Evolutionary conservation across 2,329 filamentous ascomycete species (phyloP).

Genomic region (Trichophaea hybrida): DNA sequence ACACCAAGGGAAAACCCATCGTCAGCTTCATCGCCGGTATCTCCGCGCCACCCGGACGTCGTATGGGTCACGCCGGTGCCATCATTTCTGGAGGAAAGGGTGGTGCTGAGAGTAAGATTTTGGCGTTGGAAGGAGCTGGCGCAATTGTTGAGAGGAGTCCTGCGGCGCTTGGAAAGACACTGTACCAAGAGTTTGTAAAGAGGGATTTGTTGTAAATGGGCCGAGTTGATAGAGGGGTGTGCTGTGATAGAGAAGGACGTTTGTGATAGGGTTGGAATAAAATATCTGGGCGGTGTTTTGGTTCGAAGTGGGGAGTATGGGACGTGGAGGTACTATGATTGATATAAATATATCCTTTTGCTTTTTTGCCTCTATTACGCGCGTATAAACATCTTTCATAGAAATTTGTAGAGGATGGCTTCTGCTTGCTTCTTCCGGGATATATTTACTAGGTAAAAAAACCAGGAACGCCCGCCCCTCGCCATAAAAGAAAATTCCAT

Average conservation of each 20-base stretch:
- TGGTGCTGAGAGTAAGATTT: slow-evolving; percentile 95
- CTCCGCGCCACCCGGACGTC: slow-evolving; percentile 83
- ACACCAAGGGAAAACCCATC: slow-evolving; percentile 87
- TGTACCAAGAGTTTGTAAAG: slow-evolving; percentile 92
- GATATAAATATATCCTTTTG: not conserved
- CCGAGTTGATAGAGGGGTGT: not conserved
- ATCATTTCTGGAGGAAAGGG: slow-evolving; percentile 97
- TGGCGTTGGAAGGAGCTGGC: slow-evolving; percentile 79
- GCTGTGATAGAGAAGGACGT: no score
- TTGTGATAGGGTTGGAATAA: no score
- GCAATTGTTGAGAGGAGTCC: slow-evolving; percentile 94
- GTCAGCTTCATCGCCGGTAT: slow-evolving; percentile 98
- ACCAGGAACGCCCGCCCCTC: no score
- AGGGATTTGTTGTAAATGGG: slow-evolving; percentile 69
- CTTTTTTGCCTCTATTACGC: not conserved
- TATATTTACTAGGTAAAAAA: no score
- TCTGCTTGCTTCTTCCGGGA: not conserved
- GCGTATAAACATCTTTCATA: not conserved
- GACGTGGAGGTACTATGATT: not conserved
- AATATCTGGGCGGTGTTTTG: no score
- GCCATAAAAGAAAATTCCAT: no score
- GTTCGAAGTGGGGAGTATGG: not conserved
- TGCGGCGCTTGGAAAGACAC: slow-evolving; percentile 77
- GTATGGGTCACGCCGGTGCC: slow-evolving; percentile 95
- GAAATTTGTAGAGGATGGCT: not conserved